Evolutionary conservation across 306 rosid genomes (phyloP).

Genomic region (Trifolium subterraneum): DNA sequence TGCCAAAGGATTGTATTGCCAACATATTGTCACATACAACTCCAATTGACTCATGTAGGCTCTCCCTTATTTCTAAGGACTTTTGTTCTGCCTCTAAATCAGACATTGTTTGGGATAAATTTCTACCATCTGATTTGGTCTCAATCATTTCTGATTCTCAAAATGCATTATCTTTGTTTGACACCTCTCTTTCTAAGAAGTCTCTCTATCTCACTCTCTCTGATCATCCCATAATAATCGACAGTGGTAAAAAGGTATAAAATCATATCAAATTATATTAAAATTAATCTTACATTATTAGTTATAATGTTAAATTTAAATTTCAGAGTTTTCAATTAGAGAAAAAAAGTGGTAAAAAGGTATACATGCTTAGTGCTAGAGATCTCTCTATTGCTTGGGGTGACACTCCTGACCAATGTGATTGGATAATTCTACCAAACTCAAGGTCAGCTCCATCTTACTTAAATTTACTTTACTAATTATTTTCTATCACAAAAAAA

Average conservation of each 20-base stretch:
- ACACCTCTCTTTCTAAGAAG: constrained; percentile 31
- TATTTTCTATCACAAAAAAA: no score
- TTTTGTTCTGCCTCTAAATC: constrained; percentile 33
- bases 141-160: constrained; percentile 29
- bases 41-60: constrained; percentile 13
- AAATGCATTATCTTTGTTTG: not conserved
- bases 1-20: constrained; percentile 39
- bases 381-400: constrained; percentile 47
- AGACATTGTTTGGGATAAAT: constrained; percentile 31
- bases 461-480: not conserved
- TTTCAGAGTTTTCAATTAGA: constrained; percentile 55
- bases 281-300: no score
- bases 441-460: constrained; percentile 52
- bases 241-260: constrained; percentile 34
- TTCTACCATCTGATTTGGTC: constrained; percentile 36
- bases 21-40: constrained; percentile 6
- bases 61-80: constrained; percentile 31
- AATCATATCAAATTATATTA: not conserved
- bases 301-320: no score
- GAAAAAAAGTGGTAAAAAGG: constrained; percentile 50
- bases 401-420: constrained; percentile 33
- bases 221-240: constrained; percentile 30
- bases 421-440: constrained; percentile 42
- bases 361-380: constrained; percentile 56
- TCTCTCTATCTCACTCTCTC: constrained; percentile 37